These are phyloP conservation scores for Cynara cardunculus DNA, from an alignment of 129 eudicot species.

Conservation along the genomic window DNA sequence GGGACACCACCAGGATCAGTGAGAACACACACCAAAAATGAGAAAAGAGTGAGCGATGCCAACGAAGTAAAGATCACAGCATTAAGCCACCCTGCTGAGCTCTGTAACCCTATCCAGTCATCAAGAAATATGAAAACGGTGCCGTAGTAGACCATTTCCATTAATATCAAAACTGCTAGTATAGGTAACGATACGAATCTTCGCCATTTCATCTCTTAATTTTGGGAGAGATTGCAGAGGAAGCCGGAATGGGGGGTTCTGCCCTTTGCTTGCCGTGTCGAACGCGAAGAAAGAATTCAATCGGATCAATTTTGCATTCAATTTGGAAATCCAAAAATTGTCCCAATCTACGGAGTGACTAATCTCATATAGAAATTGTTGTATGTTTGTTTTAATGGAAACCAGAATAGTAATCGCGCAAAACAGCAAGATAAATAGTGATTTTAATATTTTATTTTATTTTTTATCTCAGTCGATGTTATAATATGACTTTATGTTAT, in stretches of 20 bases:
- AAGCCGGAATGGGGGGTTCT: constrained; percentile 1
- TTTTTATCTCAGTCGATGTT: no score
- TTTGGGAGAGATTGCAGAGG: constrained; percentile 2
- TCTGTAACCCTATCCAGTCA: constrained; percentile 55
- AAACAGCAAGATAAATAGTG: no score
- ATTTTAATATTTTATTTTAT: no score
- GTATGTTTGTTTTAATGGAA: no score
- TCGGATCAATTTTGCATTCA: constrained; percentile 22
- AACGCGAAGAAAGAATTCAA: neutral
- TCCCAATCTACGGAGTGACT: neutral
- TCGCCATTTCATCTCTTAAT: constrained; percentile 40
- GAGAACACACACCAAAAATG: constrained; percentile 59
- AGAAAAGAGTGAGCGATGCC: constrained; percentile 47
- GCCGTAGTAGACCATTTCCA: constrained; percentile 54
- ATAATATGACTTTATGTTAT: no score
- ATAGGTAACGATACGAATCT: constrained; percentile 55
- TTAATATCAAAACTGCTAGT: constrained; percentile 43
- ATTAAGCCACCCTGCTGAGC: constrained; percentile 53
- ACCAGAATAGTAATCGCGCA: no score
- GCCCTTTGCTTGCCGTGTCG: constrained; percentile 18
- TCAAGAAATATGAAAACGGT: constrained; percentile 74
- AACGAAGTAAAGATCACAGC: constrained; percentile 55
- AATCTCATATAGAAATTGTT: no score
- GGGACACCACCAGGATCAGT: constrained; percentile 81
- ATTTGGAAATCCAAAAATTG: neutral